Base-by-base conservation (phyloP, 805 yeast genomes). In the Saccharomyces mikatae region DNA sequence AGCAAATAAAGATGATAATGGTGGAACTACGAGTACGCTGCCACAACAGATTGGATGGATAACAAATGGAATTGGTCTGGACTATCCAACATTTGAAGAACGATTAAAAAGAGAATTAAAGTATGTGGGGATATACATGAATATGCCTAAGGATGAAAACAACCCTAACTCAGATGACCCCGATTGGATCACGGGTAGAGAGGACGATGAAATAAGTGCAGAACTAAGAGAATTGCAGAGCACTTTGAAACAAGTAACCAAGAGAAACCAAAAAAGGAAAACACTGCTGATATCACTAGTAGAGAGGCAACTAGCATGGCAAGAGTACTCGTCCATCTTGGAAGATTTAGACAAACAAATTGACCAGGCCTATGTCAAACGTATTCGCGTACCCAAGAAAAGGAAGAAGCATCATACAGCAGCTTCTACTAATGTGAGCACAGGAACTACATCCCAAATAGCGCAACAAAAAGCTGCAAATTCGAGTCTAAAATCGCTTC, bases 341-440 rank as follows among this genome's bases (percentile, higher is more conserved):
- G 98, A 94, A 54, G 98, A 94, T 66, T 76, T 94, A 60, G 97
- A 94, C 69, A 94, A 92, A 68, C 99, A 94, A 71, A 91, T 94
- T 41, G 99, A 94, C 67, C 97, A 89, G 69, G 91, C 96, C 22
- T 94, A 91, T 67, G 73, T 87, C 58, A 87, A 90, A 69, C 76
- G 97, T 56, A 79, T 87, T 54, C 82, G 90, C 62, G 89, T 83
- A 6, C 84, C 89, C 54, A 86, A 74, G 58, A 72, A 69, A 54
- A 74, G 73, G 55, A 75, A 75, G 65, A 73, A 74, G 58, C 64
- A 65, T 48, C 65, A 62, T 41, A 56, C 62, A 29, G 52, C 67
- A 5, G 52, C 60, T 2, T 55, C 66, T 3, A 56, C 58, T 11
- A 53, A 60, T 28, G 52, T 53, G 49, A 57, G 54, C 26, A 58